These are phyloP conservation scores for Vicia villosa DNA, from an alignment of 306 rosid genomes.

Conservation along the genomic window DNA sequence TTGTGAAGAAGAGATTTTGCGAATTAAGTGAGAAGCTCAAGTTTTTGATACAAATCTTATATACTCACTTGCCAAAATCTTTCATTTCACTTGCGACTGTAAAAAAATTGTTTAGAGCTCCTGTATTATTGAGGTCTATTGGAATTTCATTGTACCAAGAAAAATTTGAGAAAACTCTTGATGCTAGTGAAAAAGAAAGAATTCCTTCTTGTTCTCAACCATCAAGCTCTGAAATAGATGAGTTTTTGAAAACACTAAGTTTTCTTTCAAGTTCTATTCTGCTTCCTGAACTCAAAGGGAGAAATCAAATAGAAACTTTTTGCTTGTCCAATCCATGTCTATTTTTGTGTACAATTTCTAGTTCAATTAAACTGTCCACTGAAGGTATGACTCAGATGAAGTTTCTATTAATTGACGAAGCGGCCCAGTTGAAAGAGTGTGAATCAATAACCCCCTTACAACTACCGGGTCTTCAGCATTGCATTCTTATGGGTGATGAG, in stretches of 20 bases:
- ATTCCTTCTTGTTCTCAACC: neutral
- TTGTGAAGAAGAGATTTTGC: constrained; percentile 34
- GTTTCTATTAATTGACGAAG: no score
- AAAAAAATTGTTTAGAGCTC: no score
- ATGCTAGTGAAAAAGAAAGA: neutral
- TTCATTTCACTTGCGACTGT: no score
- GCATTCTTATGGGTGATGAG: constrained; percentile 65
- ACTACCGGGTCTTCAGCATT: no score
- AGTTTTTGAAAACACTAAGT: constrained; percentile 2
- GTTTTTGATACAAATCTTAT: constrained; percentile 24
- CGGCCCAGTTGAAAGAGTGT: no score
- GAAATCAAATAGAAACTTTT: neutral
- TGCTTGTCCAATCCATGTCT: constrained; percentile 39
- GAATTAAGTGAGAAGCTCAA: constrained; percentile 24
- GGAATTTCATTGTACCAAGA: no score
- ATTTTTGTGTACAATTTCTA: no score
- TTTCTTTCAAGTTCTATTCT: neutral
- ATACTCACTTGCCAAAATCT: no score
- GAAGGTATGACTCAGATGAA: no score
- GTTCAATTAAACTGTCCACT: no score
- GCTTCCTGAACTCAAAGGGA: neutral
- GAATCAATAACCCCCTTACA: no score
- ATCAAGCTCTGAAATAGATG: neutral
- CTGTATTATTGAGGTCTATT: no score
- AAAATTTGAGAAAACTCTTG: neutral